A percentile compares a stretch with the other conserved stretches of the same genome.
Conservation (phyloP, 768 basidiomycete species). For the Termitomyces sp. region DNA sequence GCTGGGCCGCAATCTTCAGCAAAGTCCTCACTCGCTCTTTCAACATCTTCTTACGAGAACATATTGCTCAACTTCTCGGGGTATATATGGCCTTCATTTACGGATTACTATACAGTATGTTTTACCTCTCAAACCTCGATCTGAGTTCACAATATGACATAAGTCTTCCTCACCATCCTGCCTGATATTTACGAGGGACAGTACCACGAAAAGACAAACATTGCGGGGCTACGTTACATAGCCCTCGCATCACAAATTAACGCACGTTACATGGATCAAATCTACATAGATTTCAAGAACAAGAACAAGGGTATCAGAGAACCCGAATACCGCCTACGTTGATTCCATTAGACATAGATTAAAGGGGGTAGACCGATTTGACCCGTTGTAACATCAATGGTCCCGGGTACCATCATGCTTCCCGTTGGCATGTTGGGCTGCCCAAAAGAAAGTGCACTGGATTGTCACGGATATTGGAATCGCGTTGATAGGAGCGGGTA, state of each 20-base stretch:
- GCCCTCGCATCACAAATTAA: conserved; percentile 57
- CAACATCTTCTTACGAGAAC: conserved; percentile 50
- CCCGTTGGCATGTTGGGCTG: conserved; percentile 70
- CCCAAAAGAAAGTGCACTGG: conserved; percentile 57
- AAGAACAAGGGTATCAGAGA: conserved; percentile 44
- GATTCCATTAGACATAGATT: conserved; percentile 12
- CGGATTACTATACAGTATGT: conserved; percentile 52
- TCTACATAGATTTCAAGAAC: conserved; percentile 45
- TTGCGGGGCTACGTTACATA: conserved; percentile 65
- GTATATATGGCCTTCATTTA: conserved; percentile 69
- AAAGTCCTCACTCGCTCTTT: conserved; percentile 66
- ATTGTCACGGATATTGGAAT: conserved; percentile 66
- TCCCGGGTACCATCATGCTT: conserved; percentile 51
- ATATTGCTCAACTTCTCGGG: conserved; percentile 64
- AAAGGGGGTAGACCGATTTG: neutral
- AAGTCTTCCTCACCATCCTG: conserved; percentile 66
- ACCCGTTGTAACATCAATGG: conserved; percentile 43
- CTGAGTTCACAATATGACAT: neutral
- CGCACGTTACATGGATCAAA: conserved; percentile 48
- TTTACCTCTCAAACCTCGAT: neutral
- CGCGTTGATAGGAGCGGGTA: conserved; percentile 47
- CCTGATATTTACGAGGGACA: conserved; percentile 49
- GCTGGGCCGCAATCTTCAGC: conserved; percentile 46
- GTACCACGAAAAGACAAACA: conserved; percentile 52
- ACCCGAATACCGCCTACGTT: conserved; percentile 47